Base-by-base conservation (phyloP, 2,329 filamentous ascomycete species). In the Colletotrichum camelliae region DNA sequence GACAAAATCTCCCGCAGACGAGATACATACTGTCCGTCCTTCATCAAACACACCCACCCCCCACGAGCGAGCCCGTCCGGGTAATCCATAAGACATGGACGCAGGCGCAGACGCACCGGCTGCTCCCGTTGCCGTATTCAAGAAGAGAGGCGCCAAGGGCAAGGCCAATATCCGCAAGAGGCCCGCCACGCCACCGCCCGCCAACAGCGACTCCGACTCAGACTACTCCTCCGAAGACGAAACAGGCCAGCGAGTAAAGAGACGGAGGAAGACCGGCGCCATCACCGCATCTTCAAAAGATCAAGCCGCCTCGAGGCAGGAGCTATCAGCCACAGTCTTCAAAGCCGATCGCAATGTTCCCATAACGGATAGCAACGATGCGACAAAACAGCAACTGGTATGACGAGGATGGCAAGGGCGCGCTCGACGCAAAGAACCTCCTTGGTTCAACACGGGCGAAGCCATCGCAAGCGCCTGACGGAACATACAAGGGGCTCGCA, bases 361-460 rank as follows among this genome's bases (percentile, higher is more conserved):
- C 78, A 92, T 95, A 79, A 88, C 92, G 79, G 89, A 89, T 77
- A 91, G 91, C 80, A 96, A 96, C 83, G 96, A 98, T 83, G 96
- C 97, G 24, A 98, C 96, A 2, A 98, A 97, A 81, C 58, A 94
- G 91, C 72, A 95, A 98, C 83, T 98, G 96, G 96, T 97, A 94
- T 84, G 96, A 98, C 76, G 94, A 96, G 75, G 88, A 89, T n/a
- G 86, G 88, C 29, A 85, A 87, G 61, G 89, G 89, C 64, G 82
- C 81, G 2, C 75, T 87, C 7, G 87, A 87, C 5, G 79, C 84
- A 4, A 87, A 92, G 81, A 92, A 89, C 70, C 87, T 93, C 0
- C 86, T 93, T 21, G 92, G 91, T 12, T 91, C 87, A 39, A 91
- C 91, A 27, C 86, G 90, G 39, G 78, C 80, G 39, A 76, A 67